These are phyloP conservation scores for Ceratobasidium sp. DNA, from an alignment of 1,284 basidiomycete genomes.

Conservation along the genomic window DNA sequence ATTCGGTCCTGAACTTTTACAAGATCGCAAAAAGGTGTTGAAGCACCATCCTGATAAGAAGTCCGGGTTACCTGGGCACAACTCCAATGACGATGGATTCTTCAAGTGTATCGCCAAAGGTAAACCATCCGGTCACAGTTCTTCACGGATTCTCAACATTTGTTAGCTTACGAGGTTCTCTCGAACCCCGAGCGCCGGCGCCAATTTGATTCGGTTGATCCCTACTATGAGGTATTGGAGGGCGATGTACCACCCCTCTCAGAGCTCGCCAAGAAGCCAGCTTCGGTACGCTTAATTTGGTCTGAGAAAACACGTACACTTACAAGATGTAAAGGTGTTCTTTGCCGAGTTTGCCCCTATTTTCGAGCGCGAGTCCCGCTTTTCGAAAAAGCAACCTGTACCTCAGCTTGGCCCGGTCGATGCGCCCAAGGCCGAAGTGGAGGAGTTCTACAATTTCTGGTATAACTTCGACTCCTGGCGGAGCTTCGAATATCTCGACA, in stretches of 20 bases:
- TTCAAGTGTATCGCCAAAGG: conserved; percentile 99
- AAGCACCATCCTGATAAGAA: conserved; percentile 99
- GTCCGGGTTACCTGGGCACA: conserved; percentile 73
- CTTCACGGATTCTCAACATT: not conserved
- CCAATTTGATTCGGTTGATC: conserved; percentile 98
- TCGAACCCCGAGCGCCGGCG: conserved; percentile 89
- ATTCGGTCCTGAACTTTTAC: conserved; percentile 42
- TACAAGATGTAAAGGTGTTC: conserved; percentile 71
- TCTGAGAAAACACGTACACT: not conserved
- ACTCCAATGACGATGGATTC: conserved; percentile 95
- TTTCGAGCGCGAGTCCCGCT: conserved; percentile 92
- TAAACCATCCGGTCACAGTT: conserved; percentile 48
- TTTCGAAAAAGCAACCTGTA: conserved; percentile 91
- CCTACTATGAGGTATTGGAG: conserved; percentile 78
- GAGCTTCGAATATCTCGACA: conserved; percentile 98
- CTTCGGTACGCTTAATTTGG: conserved; percentile 49
- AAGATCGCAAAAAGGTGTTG: conserved; percentile 98
- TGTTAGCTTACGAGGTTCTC: conserved; percentile 86
- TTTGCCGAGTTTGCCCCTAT: conserved; percentile 77
- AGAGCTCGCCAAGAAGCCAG: conserved; percentile 69
- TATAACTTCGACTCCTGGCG: conserved; percentile 99
- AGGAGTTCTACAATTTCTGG: conserved; percentile 98
- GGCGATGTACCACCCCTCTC: conserved; percentile 80
- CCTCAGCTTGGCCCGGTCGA: conserved; percentile 82
- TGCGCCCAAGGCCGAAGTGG: conserved; percentile 85